Conservation (phyloP, 306 rosid species). For the Vigna trinervia region DNA sequence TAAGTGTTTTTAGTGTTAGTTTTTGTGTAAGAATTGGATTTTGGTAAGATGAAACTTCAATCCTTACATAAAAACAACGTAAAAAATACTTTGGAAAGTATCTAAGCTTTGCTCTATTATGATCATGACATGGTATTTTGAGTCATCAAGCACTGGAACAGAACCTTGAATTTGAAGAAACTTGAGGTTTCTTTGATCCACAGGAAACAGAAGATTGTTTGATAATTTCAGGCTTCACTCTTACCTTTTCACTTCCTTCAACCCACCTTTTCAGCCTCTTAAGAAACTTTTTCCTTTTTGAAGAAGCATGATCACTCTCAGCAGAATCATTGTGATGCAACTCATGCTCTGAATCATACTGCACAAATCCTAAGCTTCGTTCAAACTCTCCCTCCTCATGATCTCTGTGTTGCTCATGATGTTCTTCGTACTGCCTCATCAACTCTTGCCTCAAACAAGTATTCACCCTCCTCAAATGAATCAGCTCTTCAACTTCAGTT, state of each 20-base stretch:
- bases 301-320: conserved; percentile 36
- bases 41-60: not conserved
- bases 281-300: conserved; percentile 56
- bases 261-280: conserved; percentile 62
- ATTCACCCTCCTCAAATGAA: conserved; percentile 59
- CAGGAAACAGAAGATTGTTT: conserved; percentile 34
- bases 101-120: not conserved
- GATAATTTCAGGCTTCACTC: conserved; percentile 48
- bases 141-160: conserved; percentile 61
- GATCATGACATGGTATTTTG: conserved; percentile 6
- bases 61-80: not conserved
- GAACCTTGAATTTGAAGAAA: conserved; percentile 50
- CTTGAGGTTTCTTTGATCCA: conserved; percentile 46
- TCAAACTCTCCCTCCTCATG: conserved; percentile 44
- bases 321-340: conserved; percentile 44
- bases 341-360: conserved; percentile 53
- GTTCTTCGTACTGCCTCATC: conserved; percentile 46
- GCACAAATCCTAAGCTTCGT: conserved; percentile 36
- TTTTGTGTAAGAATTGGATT: not conserved
- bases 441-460: conserved; percentile 59
- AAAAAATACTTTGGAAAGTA: not conserved
- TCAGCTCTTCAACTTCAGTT: conserved; percentile 50
- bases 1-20: not conserved
- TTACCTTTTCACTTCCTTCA: conserved; percentile 63
- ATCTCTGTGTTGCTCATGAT: conserved; percentile 28